Conservation (phyloP, 352 stramenopile species). For the Pythium biforme region DNA sequence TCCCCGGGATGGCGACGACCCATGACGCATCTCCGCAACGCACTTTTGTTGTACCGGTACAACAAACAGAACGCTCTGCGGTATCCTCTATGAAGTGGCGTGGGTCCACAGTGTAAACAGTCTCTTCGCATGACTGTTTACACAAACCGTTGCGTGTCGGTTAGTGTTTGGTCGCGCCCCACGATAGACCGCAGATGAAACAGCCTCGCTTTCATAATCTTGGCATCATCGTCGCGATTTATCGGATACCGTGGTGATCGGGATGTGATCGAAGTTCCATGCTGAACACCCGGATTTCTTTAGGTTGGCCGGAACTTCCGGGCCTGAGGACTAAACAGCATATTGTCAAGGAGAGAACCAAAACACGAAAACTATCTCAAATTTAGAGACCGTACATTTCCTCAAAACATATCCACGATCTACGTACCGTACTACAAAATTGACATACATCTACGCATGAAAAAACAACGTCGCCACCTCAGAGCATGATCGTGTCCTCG, state of each 20-base stretch:
- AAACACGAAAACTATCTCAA: not conserved
- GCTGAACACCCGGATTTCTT: not conserved
- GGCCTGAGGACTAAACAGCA: no score
- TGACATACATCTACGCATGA: conserved; percentile 1
- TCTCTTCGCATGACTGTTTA: not conserved
- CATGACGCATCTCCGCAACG: not conserved
- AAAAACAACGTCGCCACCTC: not conserved
- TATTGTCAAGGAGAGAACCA: not conserved
- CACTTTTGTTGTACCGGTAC: no score
- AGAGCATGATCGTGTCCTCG: conserved; percentile 16
- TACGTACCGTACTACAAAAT: no score
- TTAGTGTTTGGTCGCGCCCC: no score
- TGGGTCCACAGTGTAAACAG: not conserved
- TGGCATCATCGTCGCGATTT: not conserved
- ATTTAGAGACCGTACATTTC: not conserved
- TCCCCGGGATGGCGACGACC: conserved; percentile 8
- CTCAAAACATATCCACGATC: conserved; percentile 8
- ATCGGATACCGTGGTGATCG: not conserved
- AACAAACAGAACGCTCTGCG: no score
- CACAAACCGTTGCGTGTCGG: not conserved
- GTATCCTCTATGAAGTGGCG: no score
- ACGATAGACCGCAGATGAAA: not conserved
- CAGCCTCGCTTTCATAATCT: no score
- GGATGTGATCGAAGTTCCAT: no score
- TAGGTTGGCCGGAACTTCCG: not conserved